Percentiles rank a stretch among this genome's conserved stretches.
Conservation (phyloP, 2,329 filamentous ascomycete genomes). For the Penicillium sp. region DNA sequence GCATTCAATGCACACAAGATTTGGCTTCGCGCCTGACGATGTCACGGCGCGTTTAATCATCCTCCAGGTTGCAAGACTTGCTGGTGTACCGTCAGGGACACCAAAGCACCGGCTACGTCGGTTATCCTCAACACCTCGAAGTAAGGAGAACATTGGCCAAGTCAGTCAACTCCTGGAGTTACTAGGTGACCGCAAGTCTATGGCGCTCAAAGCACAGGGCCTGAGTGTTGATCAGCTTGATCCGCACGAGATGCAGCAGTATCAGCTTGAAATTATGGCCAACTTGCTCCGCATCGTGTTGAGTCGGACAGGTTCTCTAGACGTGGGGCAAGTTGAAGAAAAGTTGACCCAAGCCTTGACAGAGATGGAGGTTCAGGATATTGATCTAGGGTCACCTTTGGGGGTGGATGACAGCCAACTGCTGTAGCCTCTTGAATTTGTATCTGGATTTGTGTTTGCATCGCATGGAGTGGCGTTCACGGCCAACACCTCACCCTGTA, state of each 20-base stretch:
- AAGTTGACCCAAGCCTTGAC: slow-evolving; percentile 34
- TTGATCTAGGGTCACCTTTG: slow-evolving; percentile 33
- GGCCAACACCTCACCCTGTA: slow-evolving; percentile 8
- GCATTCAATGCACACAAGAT: slow-evolving; percentile 44
- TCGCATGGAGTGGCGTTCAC: slow-evolving; percentile 17
- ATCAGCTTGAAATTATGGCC: slow-evolving; percentile 45
- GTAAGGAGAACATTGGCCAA: slow-evolving; percentile 45
- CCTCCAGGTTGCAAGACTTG: slow-evolving; percentile 49
- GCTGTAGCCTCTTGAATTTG: slow-evolving; percentile 11
- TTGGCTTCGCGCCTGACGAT: slow-evolving; percentile 47
- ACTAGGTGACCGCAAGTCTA: slow-evolving; percentile 41
- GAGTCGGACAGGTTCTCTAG: slow-evolving; percentile 29
- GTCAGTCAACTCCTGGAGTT: slow-evolving; percentile 47
- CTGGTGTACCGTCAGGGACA: slow-evolving; percentile 34
- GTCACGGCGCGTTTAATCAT: slow-evolving; percentile 49
- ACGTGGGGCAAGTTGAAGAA: slow-evolving; percentile 32
- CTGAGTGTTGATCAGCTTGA: slow-evolving; percentile 37
- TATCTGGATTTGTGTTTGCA: slow-evolving; percentile 2
- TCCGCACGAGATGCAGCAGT: slow-evolving; percentile 36
- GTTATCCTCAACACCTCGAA: slow-evolving; percentile 40
- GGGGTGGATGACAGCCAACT: slow-evolving; percentile 28
- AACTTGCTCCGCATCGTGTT: slow-evolving; percentile 44
- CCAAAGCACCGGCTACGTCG: slow-evolving; percentile 41
- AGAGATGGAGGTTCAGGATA: slow-evolving; percentile 37
- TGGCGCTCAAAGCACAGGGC: slow-evolving; percentile 32